Conservation (phyloP, 345 rosid genomes). For the Bruguiera gymnorhiza region DNA sequence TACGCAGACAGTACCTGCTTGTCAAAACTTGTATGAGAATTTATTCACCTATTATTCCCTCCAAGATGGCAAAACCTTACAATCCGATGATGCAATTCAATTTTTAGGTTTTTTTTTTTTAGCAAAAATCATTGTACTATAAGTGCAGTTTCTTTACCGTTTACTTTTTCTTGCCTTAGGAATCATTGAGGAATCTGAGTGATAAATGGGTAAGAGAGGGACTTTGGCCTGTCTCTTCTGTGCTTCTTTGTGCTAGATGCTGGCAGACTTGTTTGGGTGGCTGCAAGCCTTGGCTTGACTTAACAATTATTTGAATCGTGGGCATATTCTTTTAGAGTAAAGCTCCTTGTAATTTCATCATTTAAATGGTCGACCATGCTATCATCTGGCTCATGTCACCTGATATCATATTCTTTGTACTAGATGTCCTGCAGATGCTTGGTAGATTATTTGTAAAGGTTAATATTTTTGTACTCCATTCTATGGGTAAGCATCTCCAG, state of each 20-base stretch:
- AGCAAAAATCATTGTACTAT: too few species aligned
- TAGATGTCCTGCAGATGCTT: not conserved
- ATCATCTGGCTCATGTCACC: not conserved
- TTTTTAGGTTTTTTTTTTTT: slow-evolving; percentile 58
- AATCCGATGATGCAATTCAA: slow-evolving; percentile 80
- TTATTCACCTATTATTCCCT: slow-evolving; percentile 89
- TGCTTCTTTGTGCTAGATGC: not conserved
- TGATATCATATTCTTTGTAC: too few species aligned
- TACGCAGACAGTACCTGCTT: slow-evolving; percentile 87
- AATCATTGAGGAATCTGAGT: too few species aligned
- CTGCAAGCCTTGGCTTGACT: not conserved
- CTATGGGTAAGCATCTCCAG: too few species aligned
- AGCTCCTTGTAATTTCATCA: not conserved
- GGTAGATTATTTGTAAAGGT: too few species aligned
- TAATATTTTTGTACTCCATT: too few species aligned
- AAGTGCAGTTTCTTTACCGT: too few species aligned
- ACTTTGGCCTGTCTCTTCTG: not conserved
- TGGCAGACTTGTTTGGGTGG: too few species aligned
- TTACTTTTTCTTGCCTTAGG: too few species aligned
- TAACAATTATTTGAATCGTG: not conserved
- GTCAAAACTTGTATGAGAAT: slow-evolving; percentile 96
- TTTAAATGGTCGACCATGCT: not conserved
- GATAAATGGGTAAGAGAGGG: too few species aligned
- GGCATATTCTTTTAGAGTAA: not conserved
- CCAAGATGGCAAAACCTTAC: slow-evolving; percentile 64